Conservation (phyloP, 2,329 filamentous ascomycete species). For the Ophiobolus disseminans region DNA sequence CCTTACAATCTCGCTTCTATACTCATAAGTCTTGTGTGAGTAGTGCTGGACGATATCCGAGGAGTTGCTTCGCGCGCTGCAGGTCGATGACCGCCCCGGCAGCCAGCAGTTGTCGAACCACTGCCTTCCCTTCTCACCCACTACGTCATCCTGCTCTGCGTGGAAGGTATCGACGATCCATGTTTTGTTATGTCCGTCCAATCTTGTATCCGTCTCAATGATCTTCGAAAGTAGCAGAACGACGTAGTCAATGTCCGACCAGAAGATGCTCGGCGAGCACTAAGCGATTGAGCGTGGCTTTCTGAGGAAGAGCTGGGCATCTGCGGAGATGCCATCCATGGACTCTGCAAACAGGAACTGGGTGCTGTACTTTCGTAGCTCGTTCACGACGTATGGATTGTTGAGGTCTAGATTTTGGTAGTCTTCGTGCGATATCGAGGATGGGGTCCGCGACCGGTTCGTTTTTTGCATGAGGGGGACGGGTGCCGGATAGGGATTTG, state of each 20-base stretch:
- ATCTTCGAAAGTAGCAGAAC: slow-evolving; percentile 32
- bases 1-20: slow-evolving; percentile 23
- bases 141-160: slow-evolving; percentile 35
- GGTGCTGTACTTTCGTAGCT: slow-evolving; percentile 30
- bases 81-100: slow-evolving; percentile 2
- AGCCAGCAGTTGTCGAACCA: slow-evolving; percentile 41
- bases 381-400: slow-evolving; percentile 25
- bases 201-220: slow-evolving; percentile 18
- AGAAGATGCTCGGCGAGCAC: slow-evolving; percentile 25
- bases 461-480: slow-evolving; percentile 16
- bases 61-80: not conserved
- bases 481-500: slow-evolving; percentile 15
- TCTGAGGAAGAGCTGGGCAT: slow-evolving; percentile 36
- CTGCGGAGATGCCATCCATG: slow-evolving; percentile 34
- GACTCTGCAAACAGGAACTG: slow-evolving; percentile 36
- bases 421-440: not conserved
- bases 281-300: slow-evolving; percentile 30
- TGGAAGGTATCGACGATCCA: slow-evolving; percentile 39
- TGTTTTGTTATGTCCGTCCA: slow-evolving; percentile 8
- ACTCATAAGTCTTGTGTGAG: slow-evolving; percentile 20
- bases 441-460: slow-evolving; percentile 5
- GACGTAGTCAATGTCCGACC: slow-evolving; percentile 35
- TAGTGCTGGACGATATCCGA: not conserved
- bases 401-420: slow-evolving; percentile 15
- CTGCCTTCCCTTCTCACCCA: slow-evolving; percentile 33